A percentile compares a stretch with the other conserved stretches of the same genome.
Evolutionary conservation across 176 grass and related monocot species (phyloP).

Genomic region (Elymus sibiricus): DNA sequence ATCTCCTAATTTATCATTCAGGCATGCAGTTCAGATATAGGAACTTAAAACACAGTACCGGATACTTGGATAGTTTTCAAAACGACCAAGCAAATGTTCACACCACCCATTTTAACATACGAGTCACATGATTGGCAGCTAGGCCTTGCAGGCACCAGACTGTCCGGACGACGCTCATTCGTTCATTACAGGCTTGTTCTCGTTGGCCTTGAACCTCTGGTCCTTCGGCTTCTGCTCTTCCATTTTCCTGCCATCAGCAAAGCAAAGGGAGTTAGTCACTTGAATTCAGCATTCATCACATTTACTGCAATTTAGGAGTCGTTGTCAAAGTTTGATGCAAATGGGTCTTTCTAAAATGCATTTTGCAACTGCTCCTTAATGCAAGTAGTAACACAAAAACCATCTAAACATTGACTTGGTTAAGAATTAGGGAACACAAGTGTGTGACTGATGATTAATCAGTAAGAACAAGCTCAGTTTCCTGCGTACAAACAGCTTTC

Average conservation of each 20-base stretch:
- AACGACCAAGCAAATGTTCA: background rate
- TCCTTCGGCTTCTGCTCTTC: constrained; percentile 86
- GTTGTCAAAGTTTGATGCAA: background rate
- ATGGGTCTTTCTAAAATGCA: background rate
- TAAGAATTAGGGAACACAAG: too few relatives aligned
- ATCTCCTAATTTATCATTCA: background rate
- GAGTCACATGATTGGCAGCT: background rate
- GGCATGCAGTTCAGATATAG: background rate
- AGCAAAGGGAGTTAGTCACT: background rate
- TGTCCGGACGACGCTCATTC: constrained; percentile 36
- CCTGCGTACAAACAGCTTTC: too few relatives aligned
- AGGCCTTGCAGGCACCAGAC: background rate
- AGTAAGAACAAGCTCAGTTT: background rate
- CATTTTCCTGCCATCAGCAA: constrained; percentile 45
- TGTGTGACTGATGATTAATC: too few relatives aligned
- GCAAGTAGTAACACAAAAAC: too few relatives aligned
- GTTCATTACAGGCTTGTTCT: constrained; percentile 86
- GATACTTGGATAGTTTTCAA: background rate
- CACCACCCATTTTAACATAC: background rate
- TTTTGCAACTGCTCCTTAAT: background rate
- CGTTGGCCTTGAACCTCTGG: constrained; percentile 74
- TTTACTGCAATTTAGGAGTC: background rate
- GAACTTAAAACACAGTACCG: background rate
- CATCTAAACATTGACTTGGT: too few relatives aligned
- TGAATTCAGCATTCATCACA: background rate